Conservation (phyloP, 2,329 filamentous ascomycete species). For the Fonsecaea monophora region DNA sequence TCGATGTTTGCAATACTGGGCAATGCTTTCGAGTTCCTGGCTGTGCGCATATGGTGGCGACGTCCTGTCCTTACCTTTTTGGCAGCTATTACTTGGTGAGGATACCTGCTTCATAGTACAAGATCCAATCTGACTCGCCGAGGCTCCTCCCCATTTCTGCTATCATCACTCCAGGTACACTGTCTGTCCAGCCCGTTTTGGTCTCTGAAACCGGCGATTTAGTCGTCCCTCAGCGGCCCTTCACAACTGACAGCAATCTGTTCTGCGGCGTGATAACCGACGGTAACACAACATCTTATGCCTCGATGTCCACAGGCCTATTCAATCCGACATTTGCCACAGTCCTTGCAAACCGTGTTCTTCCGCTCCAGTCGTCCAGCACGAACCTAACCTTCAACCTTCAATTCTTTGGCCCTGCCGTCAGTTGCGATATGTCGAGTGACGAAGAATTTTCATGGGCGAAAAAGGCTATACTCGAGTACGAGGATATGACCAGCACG, state of each 20-base stretch:
- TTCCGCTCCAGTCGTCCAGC: slow-evolving; percentile 18
- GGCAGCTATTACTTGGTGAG: slow-evolving; percentile 28
- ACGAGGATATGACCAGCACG: slow-evolving; percentile 19
- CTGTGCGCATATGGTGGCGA: slow-evolving; percentile 21
- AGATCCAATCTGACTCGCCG: not conserved
- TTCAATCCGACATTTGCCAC: slow-evolving; percentile 24
- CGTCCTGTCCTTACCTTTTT: slow-evolving; percentile 21
- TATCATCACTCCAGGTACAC: slow-evolving; percentile 25
- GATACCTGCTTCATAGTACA: not conserved
- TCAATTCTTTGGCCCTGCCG: slow-evolving; percentile 25
- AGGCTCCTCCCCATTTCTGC: slow-evolving; percentile 29
- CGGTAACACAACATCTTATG: slow-evolving; percentile 16
- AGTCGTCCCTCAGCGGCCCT: slow-evolving; percentile 21
- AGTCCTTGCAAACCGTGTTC: slow-evolving; percentile 15
- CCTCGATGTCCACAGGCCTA: slow-evolving; percentile 19
- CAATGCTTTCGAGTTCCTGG: slow-evolving; percentile 27
- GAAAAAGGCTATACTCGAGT: slow-evolving; percentile 22
- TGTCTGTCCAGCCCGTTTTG: slow-evolving; percentile 23
- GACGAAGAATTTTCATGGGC: slow-evolving; percentile 22
- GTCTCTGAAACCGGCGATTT: slow-evolving; percentile 17
- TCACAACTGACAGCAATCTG: slow-evolving; percentile 14
- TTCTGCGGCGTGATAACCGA: slow-evolving; percentile 22
- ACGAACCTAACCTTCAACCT: slow-evolving; percentile 25
- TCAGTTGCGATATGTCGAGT: slow-evolving; percentile 21
- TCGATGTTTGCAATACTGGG: slow-evolving; percentile 24